These are phyloP conservation scores for Crucihimalaya himalaica DNA, from an alignment of 345 rosid genomes.

Conservation along the genomic window DNA sequence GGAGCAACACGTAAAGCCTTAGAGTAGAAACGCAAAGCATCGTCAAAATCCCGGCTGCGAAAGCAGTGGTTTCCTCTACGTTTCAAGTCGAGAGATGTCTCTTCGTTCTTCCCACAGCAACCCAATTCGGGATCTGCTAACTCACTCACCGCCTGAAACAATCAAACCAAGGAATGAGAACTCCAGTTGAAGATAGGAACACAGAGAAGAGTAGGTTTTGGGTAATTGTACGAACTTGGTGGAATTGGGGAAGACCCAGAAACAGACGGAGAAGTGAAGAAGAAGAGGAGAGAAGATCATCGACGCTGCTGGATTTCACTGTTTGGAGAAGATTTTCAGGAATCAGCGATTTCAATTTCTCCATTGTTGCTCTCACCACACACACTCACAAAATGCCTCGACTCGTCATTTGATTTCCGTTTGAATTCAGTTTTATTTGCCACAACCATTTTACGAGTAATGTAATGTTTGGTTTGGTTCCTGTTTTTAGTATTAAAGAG, in stretches of 20 bases:
- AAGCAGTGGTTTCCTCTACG: constrained; percentile 61
- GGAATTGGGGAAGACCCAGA: constrained; percentile 53
- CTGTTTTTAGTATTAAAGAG: neutral
- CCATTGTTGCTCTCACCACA: constrained; percentile 27
- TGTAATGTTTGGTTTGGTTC: neutral
- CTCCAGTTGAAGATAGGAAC: neutral
- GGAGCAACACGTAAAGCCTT: constrained; percentile 87
- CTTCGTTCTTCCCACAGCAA: constrained; percentile 62
- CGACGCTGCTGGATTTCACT: constrained; percentile 47
- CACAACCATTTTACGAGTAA: neutral
- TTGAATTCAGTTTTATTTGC: neutral
- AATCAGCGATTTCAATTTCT: constrained; percentile 49
- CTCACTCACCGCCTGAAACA: constrained; percentile 55
- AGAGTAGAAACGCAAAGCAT: constrained; percentile 63
- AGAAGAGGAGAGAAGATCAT: constrained; percentile 52
- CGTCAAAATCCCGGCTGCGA: constrained; percentile 43
- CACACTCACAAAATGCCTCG: neutral
- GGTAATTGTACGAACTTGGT: constrained; percentile 41
- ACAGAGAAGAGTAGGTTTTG: neutral
- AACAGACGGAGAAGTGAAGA: constrained; percentile 60
- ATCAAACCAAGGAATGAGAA: neutral
- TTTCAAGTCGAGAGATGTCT: constrained; percentile 61
- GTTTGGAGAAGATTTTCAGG: constrained; percentile 49
- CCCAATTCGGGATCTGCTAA: constrained; percentile 52
- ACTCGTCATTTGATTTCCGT: too few relatives aligned